A percentile compares a stretch with the other conserved stretches of the same genome.
phyloP scores from a whole-genome alignment of 208 protist species.

The Leishmania guyanensis region DNA sequence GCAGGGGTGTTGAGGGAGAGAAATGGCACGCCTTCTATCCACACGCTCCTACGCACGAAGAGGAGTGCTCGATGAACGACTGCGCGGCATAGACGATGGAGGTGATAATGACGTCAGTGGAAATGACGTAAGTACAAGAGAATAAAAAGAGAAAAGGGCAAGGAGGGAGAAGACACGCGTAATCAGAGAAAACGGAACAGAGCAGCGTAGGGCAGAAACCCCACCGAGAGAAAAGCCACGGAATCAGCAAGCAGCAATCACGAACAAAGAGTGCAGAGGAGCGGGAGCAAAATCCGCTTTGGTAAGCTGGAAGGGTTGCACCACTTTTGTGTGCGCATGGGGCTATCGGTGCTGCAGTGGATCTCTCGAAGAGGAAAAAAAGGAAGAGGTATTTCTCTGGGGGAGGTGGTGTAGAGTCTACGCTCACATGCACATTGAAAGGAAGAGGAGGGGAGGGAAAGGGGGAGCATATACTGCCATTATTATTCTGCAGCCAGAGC shows the following conservation, averaged over 20 bases:
- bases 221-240: neutral
- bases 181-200: neutral
- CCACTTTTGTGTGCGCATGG: neutral
- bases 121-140: neutral
- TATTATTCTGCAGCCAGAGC: neutral
- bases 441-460: neutral
- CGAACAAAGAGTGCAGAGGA: neutral
- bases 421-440: neutral
- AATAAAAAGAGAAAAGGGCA: too few relatives aligned
- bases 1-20: neutral
- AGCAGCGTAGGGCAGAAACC: neutral
- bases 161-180: neutral
- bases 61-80: too few relatives aligned
- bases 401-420: neutral
- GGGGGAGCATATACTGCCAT: neutral
- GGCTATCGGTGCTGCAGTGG: neutral
- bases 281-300: neutral
- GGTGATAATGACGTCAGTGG: neutral
- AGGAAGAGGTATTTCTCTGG: neutral
- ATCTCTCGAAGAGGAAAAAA: neutral
- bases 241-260: neutral
- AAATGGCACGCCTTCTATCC: neutral
- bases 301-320: neutral
- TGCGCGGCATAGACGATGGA: neutral
- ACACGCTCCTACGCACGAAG: neutral